phyloP scores from a whole-genome alignment of 2,329 filamentous ascomycete genomes.

The Aspergillus ruber region DNA sequence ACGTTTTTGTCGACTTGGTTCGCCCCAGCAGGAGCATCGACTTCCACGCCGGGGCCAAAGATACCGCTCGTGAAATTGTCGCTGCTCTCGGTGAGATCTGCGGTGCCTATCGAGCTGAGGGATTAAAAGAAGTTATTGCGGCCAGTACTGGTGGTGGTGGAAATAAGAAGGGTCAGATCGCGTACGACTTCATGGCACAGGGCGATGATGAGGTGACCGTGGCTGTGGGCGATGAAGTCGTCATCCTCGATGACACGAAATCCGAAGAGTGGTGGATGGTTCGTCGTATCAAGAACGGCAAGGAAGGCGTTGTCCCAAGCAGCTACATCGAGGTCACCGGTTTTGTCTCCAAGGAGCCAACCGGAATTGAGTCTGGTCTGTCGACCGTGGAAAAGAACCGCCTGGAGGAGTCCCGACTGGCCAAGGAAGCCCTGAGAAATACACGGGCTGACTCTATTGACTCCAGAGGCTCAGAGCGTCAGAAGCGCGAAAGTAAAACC shows the following conservation, averaged over 20 bases:
- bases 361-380: conserved; percentile 53
- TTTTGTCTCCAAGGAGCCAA: conserved; percentile 48
- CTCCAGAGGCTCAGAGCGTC: conserved; percentile 62
- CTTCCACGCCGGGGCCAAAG: conserved; percentile 94
- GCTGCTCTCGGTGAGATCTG: conserved; percentile 80
- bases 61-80: conserved; percentile 92
- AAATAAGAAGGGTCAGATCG: conserved; percentile 75
- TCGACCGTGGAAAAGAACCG: conserved; percentile 71
- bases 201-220: conserved; percentile 96
- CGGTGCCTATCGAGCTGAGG: conserved; percentile 75
- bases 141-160: conserved; percentile 62
- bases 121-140: conserved; percentile 73
- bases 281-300: conserved; percentile 78
- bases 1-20: conserved; percentile 91
- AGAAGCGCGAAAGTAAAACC: conserved; percentile 61
- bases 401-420: conserved; percentile 74
- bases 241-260: conserved; percentile 80
- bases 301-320: conserved; percentile 91
- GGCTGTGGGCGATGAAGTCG: conserved; percentile 78
- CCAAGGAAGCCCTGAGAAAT: conserved; percentile 68
- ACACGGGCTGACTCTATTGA: conserved; percentile 53
- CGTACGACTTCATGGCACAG: conserved; percentile 96
- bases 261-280: conserved; percentile 99
- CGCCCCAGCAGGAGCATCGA: conserved; percentile 90
- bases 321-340: conserved; percentile 91